Percentiles rank a stretch among this genome's conserved stretches.
phyloP scores from a whole-genome alignment of 345 rosid species.

The Arabis alpina region DNA sequence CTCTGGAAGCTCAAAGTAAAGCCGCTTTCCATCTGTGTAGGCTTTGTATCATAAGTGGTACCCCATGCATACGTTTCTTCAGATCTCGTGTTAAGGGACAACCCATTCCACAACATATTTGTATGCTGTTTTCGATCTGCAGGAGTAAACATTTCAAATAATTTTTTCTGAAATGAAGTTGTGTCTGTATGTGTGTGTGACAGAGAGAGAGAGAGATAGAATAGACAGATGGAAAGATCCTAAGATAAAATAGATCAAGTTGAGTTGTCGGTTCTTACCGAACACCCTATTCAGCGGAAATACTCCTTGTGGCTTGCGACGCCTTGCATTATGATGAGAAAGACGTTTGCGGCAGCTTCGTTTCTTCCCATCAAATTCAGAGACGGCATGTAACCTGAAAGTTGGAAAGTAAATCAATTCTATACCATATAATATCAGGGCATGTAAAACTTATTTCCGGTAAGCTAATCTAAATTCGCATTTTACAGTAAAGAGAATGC shows the following conservation, averaged over 20 bases:
- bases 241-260: no score
- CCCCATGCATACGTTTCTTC: conserved; percentile 51
- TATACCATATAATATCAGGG: not conserved
- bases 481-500: conserved; percentile 10
- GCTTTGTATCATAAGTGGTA: conserved; percentile 49
- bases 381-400: conserved; percentile 76
- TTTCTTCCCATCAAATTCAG: conserved; percentile 93
- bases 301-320: conserved; percentile 83
- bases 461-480: not conserved
- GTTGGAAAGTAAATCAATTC: conserved; percentile 18
- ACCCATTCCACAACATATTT: conserved; percentile 55
- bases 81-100: conserved; percentile 51
- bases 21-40: conserved; percentile 55
- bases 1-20: conserved; percentile 49
- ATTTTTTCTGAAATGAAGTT: not conserved
- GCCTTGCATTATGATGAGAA: conserved; percentile 96
- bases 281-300: conserved; percentile 52
- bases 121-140: conserved; percentile 71
- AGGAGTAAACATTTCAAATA: conserved; percentile 7
- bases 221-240: no score
- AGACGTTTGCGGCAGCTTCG: conserved; percentile 94
- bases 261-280: conserved; percentile 27
- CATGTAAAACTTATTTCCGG: not conserved
- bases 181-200: not conserved
- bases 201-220: no score